Evolutionary conservation across 2,329 filamentous ascomycete species (phyloP).

Genomic region (Zymoseptoria ardabiliae): DNA sequence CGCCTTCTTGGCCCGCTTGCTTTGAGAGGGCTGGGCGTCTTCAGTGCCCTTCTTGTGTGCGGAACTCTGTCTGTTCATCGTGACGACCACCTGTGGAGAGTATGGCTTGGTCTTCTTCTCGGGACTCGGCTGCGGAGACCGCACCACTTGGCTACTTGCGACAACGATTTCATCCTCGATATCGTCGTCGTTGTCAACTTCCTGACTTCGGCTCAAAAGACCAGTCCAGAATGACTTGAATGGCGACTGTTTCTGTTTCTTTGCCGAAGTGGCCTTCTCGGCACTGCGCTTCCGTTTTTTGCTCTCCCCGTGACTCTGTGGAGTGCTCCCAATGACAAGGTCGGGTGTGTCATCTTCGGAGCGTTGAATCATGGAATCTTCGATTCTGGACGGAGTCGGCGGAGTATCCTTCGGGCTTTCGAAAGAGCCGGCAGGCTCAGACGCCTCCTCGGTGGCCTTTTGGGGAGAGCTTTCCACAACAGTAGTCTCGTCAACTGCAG

Average conservation of each 20-base stretch:
- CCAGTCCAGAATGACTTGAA: slow-evolving; percentile 22
- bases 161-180: slow-evolving; percentile 37
- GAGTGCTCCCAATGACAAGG: not conserved
- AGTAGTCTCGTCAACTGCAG: slow-evolving; percentile 6
- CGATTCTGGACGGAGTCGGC: slow-evolving; percentile 4
- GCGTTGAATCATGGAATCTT: slow-evolving; percentile 2
- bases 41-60: not conserved
- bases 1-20: not conserved
- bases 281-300: slow-evolving; percentile 25
- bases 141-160: slow-evolving; percentile 18
- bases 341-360: not conserved
- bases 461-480: slow-evolving; percentile 3
- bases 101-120: not conserved
- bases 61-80: not conserved
- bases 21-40: slow-evolving; percentile 1
- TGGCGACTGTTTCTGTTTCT: slow-evolving; percentile 24
- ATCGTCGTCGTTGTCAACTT: slow-evolving; percentile 27
- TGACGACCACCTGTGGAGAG: not conserved
- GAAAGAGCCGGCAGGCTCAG: not conserved
- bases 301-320: slow-evolving; percentile 3
- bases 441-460: not conserved
- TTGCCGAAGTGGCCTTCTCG: slow-evolving; percentile 8
- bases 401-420: not conserved
- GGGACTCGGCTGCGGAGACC: not conserved
- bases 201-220: slow-evolving; percentile 18